Base-by-base conservation (phyloP, 345 rosid species). In the Citrus trifoliata region DNA sequence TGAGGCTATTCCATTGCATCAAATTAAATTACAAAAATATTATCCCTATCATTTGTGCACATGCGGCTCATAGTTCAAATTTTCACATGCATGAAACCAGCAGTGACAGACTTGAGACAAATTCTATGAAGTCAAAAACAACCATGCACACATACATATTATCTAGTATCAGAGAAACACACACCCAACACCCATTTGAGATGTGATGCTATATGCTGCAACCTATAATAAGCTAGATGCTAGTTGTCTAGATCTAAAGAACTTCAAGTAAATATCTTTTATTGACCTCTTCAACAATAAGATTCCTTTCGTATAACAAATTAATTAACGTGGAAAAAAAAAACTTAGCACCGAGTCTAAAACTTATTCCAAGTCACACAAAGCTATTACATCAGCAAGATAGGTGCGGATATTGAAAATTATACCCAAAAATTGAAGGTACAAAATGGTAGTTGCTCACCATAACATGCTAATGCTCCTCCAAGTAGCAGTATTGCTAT, bases 381-480 rank as follows among this genome's bases (percentile, higher is more conserved):
- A 27, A 46, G 10, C 69, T 9, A 71, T 71, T 22, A 38, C 19
- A 58, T 71, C 69, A 55, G 6, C 18, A 64, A 5, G 70, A 19
- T 14, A 51, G 32, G 42, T 48, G 48, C 7, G n/a, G 51, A n/a
- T 60, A 65, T 18, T 22, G 63, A 64, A 42, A 67, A 53, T 61
- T 40, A 19, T 35, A 70, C n/a, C 58, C 32, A 71, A 66, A 79
- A 37, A 25, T 27, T 59, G 63, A 30, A 5, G 2, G 61, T 51
- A 62, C 27, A 30, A 69, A 73, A 64, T 72, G 33, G 35, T 69
- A 79, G 40, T 28, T 74, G 58, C 90, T 88, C 74, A 89, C 92
- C 95, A 61, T 91, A 91, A 73, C 83, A 87, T 71, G 89, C 90
- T 79, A 91, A 81, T 62, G 91, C 87, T 76, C 84, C 87, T 72